Evolutionary conservation across 2,329 filamentous ascomycete genomes (phyloP).

Genomic region (Zalaria obscura): DNA sequence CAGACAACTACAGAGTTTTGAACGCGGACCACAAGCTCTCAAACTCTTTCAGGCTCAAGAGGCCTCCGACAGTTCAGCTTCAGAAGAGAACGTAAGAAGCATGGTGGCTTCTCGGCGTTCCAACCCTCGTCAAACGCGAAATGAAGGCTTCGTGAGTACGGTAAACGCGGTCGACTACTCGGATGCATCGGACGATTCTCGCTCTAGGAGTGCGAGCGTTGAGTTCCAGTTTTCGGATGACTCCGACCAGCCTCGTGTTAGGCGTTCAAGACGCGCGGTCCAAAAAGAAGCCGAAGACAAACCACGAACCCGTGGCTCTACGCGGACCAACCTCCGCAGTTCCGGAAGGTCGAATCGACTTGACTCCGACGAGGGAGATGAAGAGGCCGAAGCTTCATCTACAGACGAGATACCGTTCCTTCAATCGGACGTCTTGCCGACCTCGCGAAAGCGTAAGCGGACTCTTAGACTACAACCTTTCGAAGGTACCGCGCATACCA

Average conservation of each 20-base stretch:
- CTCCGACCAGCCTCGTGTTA: background rate
- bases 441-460: conserved; percentile 23
- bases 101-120: background rate
- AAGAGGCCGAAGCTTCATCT: conserved; percentile 2
- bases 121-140: conserved; percentile 2
- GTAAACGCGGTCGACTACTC: conserved; percentile 11
- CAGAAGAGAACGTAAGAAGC: background rate
- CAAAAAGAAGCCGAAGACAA: conserved; percentile 1
- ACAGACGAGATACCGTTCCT: conserved; percentile 12
- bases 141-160: conserved; percentile 14
- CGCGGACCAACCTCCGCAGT: conserved; percentile 7
- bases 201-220: background rate
- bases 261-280: background rate
- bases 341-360: conserved; percentile 3
- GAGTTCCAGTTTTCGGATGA: background rate
- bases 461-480: conserved; percentile 3
- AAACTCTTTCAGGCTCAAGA: background rate
- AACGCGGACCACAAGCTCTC: background rate
- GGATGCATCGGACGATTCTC: conserved; percentile 8
- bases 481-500: conserved; percentile 5
- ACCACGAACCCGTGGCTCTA: conserved; percentile 3
- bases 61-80: background rate
- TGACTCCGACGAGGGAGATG: conserved; percentile 1
- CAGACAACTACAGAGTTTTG: background rate
- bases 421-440: conserved; percentile 24